Percentiles rank a stretch among this genome's conserved stretches.
Conservation (phyloP, 2,329 filamentous ascomycete species). For the Xylariaceae sp. region DNA sequence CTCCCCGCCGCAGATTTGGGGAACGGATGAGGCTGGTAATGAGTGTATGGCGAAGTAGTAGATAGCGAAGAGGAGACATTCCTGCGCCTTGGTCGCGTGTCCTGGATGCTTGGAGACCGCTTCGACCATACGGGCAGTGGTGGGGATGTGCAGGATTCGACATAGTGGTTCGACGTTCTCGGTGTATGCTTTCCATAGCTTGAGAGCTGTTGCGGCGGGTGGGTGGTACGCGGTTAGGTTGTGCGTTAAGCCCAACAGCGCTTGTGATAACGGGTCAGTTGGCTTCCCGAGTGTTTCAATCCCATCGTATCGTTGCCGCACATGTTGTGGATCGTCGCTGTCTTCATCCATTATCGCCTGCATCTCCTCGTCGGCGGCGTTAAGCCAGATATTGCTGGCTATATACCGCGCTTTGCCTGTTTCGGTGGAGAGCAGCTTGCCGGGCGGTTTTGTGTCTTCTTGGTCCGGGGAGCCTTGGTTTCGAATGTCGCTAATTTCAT, state of each 20-base stretch:
- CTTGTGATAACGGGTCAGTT: neutral
- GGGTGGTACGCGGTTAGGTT: constrained; percentile 21
- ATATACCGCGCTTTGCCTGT: constrained; percentile 42
- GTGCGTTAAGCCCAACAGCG: constrained; percentile 12
- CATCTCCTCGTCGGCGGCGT: constrained; percentile 25
- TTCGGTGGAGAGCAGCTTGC: constrained; percentile 21
- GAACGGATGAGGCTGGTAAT: constrained; percentile 39
- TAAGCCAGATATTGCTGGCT: constrained; percentile 32
- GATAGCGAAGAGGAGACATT: constrained; percentile 41
- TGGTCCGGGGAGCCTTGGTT: neutral
- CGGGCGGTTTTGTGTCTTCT: neutral
- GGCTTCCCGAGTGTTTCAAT: neutral
- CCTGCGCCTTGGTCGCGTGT: constrained; percentile 25
- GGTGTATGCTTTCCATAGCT: constrained; percentile 23
- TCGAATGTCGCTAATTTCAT: neutral
- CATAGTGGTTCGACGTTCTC: constrained; percentile 25
- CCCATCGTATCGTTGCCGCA: neutral
- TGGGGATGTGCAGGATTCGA: constrained; percentile 27
- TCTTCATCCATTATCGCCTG: constrained; percentile 22
- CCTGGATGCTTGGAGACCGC: constrained; percentile 14
- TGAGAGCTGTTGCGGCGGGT: constrained; percentile 17
- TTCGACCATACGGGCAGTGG: constrained; percentile 18
- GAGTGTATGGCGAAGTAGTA: constrained; percentile 39
- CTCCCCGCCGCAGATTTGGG: too few relatives aligned
- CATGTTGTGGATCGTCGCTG: constrained; percentile 25